These are phyloP conservation scores for Ceratobasidium theobromae DNA, from an alignment of 1,284 basidiomycete genomes.

Conservation along the genomic window DNA sequence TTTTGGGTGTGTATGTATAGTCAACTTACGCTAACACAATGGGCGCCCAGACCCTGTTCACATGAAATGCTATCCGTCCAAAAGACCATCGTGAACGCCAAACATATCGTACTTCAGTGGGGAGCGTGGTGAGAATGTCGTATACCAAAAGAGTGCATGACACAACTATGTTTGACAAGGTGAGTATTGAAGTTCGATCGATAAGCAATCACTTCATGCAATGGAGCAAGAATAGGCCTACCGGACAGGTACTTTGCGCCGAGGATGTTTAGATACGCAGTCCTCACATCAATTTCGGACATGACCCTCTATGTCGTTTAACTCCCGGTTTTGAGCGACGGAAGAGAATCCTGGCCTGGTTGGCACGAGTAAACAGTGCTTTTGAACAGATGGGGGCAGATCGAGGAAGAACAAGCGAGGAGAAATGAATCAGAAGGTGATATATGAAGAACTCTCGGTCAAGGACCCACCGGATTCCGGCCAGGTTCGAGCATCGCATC, in stretches of 20 bases:
- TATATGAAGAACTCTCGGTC: no score
- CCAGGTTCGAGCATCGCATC: no score
- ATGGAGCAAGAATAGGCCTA: neutral
- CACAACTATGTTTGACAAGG: neutral
- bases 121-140: constrained; percentile 4
- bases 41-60: neutral
- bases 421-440: no score
- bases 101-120: neutral
- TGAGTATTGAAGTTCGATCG: neutral
- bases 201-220: neutral
- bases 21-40: neutral
- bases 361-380: neutral
- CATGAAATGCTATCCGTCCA: neutral
- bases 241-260: neutral
- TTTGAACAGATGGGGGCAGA: neutral
- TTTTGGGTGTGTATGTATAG: neutral
- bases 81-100: constrained; percentile 2
- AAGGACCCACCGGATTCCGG: no score
- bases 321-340: no score
- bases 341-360: no score
- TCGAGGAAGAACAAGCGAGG: neutral
- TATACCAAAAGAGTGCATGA: constrained; percentile 4
- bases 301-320: neutral
- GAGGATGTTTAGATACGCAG: neutral
- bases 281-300: neutral